phyloP scores from a whole-genome alignment of 108 stramenopile genomes.

The Heterococcus sp. region DNA sequence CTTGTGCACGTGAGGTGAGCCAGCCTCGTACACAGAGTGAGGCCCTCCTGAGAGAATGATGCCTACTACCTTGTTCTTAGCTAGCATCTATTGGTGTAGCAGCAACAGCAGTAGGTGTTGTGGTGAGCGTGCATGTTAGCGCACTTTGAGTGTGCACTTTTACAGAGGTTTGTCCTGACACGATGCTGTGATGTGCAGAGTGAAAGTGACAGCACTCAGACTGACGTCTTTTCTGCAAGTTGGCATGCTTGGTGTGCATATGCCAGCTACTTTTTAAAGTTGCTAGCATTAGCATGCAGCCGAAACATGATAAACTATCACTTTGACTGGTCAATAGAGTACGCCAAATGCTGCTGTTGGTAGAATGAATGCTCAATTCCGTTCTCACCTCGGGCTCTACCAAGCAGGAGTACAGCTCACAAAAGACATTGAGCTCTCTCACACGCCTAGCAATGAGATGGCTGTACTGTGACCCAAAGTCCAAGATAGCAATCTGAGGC shows the following conservation, averaged over 20 bases:
- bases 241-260: too few species aligned
- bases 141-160: too few species aligned
- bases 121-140: conserved; percentile 44
- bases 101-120: too few species aligned
- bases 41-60: conserved; percentile 94
- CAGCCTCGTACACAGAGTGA: conserved; percentile 84
- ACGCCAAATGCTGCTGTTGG: neutral
- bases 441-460: conserved; percentile 97
- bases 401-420: conserved; percentile 90
- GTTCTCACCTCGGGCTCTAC: conserved; percentile 68
- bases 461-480: conserved; percentile 97
- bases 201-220: neutral
- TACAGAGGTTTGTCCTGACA: too few species aligned
- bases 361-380: neutral
- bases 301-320: too few species aligned
- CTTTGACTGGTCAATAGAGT: too few species aligned
- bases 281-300: too few species aligned
- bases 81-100: conserved; percentile 5
- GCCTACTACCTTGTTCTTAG: conserved; percentile 72
- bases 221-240: too few species aligned
- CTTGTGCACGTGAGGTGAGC: conserved; percentile 82
- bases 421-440: conserved; percentile 83
- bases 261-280: too few species aligned
- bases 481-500: conserved; percentile 92
- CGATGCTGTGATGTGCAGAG: too few species aligned